Evolutionary conservation across 257 asterid species (phyloP), one percentile per base, ranked within the genome.

Genomic region (Nicotiana sylvestris): DNA sequence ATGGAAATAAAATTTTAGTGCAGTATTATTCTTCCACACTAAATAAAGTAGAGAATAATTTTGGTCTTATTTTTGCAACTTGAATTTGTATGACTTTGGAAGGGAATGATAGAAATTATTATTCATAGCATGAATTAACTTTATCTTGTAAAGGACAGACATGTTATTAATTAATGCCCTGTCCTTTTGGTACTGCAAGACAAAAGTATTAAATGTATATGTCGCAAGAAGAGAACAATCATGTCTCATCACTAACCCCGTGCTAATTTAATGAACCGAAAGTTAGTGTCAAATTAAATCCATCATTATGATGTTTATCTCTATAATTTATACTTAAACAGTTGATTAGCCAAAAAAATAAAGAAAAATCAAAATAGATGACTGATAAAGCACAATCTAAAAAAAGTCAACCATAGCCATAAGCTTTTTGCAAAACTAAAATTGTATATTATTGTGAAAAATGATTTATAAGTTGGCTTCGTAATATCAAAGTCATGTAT

Each of bases 161-260:
- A 49, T 13, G 16, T 27, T 49, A 74, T 74, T 37, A 74, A 74
- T 74, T 21, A 61, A 7, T 46, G 2, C 13, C 25, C 9, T 27
- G 16, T 29, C 27, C 16, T 49, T 74, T 74, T 27, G 62, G 80
- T 74, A 74, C 6, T 74, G 43, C 29, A 49, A 74, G 16, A 74
- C 62, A 74, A 27, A 49, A 27, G 43, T 49, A 49, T 74, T 49
- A 3, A 74, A 74, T 74, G 62, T 74, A 12, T 15, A 43, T 74
- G 62, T 74, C 21, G 27, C 80, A 74, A 27, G 80, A 74, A 74
- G 80, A 49, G 62, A 74, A 74, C 80, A 74, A 74, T 49, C 62
- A 74, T 74, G 80, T 46, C 27, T 74, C 62, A 49, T 27, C 62
- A 25, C 80, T 49, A 74, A 74, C 11, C 62, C 80, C 62, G 27